These are phyloP conservation scores for Cucumis hystrix DNA, from an alignment of 306 rosid genomes.

Conservation along the genomic window DNA sequence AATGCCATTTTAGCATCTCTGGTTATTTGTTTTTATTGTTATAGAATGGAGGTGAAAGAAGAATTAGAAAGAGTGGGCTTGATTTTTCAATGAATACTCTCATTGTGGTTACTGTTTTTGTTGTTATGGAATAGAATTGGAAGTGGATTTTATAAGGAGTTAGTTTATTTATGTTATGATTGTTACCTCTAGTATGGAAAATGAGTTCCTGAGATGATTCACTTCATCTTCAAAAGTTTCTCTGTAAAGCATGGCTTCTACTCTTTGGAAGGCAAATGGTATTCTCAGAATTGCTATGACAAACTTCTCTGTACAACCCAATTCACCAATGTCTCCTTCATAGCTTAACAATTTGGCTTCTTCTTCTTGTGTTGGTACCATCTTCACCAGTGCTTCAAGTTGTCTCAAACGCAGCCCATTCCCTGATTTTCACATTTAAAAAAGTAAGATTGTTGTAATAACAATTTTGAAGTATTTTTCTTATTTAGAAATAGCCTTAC, in stretches of 20 bases:
- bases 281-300: conserved; percentile 50
- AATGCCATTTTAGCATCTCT: background rate
- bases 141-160: background rate
- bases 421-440: conserved; percentile 35
- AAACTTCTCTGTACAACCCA: conserved; percentile 80
- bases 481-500: conserved; percentile 19
- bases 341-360: conserved; percentile 54
- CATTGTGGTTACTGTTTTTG: background rate
- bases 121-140: background rate
- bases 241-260: conserved; percentile 73
- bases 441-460: background rate
- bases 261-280: conserved; percentile 65
- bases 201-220: conserved; percentile 75
- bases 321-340: conserved; percentile 64
- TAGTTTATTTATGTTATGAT: background rate
- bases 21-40: background rate
- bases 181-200: conserved; percentile 85
- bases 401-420: conserved; percentile 58
- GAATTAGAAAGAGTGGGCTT: background rate
- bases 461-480: background rate
- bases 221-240: conserved; percentile 93
- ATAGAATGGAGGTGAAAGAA: background rate
- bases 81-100: background rate
- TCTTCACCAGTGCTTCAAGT: conserved; percentile 79
- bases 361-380: conserved; percentile 85